phyloP scores from a whole-genome alignment of 352 stramenopile genomes.

The Phytopythium sindhum region DNA sequence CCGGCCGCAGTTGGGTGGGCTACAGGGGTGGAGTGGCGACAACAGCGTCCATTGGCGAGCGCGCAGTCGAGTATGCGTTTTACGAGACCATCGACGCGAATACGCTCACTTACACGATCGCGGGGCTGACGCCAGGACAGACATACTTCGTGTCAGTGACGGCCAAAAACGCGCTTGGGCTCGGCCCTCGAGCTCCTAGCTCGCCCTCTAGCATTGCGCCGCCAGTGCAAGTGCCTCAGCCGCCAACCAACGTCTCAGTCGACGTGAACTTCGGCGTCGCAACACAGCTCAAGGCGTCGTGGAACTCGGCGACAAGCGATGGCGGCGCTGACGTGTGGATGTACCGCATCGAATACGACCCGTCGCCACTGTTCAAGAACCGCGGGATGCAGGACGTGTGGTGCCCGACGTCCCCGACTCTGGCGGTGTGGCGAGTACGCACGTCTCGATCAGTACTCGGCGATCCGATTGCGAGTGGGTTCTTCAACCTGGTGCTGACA shows the following conservation, averaged over 20 bases:
- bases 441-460: slow-evolving; percentile 26
- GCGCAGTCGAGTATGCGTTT: slow-evolving; percentile 54
- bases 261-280: slow-evolving; percentile 79
- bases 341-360: slow-evolving; percentile 79
- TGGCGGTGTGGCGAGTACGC: slow-evolving; percentile 57
- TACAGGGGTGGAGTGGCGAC: slow-evolving; percentile 32
- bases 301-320: slow-evolving; percentile 41
- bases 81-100: slow-evolving; percentile 66
- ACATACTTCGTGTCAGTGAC: slow-evolving; percentile 87
- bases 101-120: slow-evolving; percentile 65
- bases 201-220: slow-evolving; percentile 42
- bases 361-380: slow-evolving; percentile 63
- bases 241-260: slow-evolving; percentile 59
- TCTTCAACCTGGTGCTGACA: slow-evolving; percentile 54
- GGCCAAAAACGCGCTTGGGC: slow-evolving; percentile 83
- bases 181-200: slow-evolving; percentile 34
- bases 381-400: slow-evolving; percentile 60
- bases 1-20: slow-evolving; percentile 35
- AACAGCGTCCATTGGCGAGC: slow-evolving; percentile 39
- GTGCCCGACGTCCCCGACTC: slow-evolving; percentile 48
- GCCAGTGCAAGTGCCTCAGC: slow-evolving; percentile 75
- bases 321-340: slow-evolving; percentile 61
- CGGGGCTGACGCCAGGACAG: slow-evolving; percentile 58
- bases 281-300: slow-evolving; percentile 59
- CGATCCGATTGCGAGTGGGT: slow-evolving; percentile 42